Evolutionary conservation across 768 basidiomycete genomes (phyloP), one percentile per base, ranked within the genome.

Genomic region (Clathrus columnatus): DNA sequence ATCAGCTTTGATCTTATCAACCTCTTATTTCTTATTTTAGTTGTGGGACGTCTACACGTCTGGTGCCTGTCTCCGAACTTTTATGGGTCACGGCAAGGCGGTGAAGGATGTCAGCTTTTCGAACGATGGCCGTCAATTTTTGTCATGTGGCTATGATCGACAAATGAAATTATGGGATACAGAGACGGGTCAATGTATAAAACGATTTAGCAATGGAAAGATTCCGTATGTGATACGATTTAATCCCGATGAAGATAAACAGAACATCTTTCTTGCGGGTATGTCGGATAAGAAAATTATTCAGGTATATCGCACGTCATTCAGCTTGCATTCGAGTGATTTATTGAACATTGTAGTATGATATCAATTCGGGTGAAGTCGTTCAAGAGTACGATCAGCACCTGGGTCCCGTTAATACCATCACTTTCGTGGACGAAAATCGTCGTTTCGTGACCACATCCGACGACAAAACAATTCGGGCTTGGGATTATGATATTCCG

Each of bases 281-380:
- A 99, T 98, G 96, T 89, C 87, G 41, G 94, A 98, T 72, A 98
- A 98, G 75, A 98, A 97, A 72, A 96, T 99, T 61, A 90, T 98
- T 36, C 95, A 97, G 79, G 94, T 92, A 64, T 57, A 77, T 63
- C 44, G 44, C 36, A 17, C 18, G 17, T 16, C 11, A 17, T 47
- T n/a, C 28, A 6, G 17, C 20, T 36, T 54, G 27, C 26, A 49
- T 30, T 27, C 6, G 8, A 21, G 21, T 43, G 43, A 16, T 53
- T 4, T 32, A 51, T 36, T 32, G 16, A 28, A 41, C 29, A 7
- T 56, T 61, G 21, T 59, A 97, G 93, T 98, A 96, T 67, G 96
- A 99, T 68, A 92, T 93, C 66, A 85, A 88, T 65, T 85, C 89
- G 14, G 89, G 88, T 21, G 94, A 98, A 68, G 96, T 99, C 59